Evolutionary conservation across 495 filamentous ascomycete genomes (phyloP).

Genomic region (Aspergillus kassunensis): DNA sequence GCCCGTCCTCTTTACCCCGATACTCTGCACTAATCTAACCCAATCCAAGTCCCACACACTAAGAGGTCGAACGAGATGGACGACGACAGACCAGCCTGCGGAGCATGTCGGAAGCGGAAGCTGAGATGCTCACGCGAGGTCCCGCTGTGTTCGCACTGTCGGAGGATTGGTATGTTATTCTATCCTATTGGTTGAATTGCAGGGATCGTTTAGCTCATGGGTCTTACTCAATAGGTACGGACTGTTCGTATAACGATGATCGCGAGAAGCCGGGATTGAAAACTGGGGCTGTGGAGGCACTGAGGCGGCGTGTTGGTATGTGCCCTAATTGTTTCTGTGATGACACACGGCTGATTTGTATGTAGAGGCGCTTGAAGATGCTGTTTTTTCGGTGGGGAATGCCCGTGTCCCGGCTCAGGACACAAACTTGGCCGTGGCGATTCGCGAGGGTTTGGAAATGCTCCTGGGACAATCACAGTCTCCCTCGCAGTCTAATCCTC

Average conservation of each 20-base stretch:
- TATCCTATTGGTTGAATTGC: no score
- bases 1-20: no score
- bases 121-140: neutral
- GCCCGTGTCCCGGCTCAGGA: neutral
- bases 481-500: neutral
- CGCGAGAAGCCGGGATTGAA: conserved; percentile 1
- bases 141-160: conserved; percentile 3
- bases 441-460: neutral
- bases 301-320: neutral
- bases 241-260: neutral
- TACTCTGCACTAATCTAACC: no score
- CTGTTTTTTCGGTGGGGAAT: neutral
- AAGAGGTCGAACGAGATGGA: no score
- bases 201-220: no score
- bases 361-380: conserved; percentile 3
- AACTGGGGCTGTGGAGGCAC: neutral
- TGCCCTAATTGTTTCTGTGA: neutral
- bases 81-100: conserved; percentile 3
- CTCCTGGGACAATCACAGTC: neutral
- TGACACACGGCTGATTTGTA: neutral
- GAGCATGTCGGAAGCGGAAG: conserved; percentile 3
- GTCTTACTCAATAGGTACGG: neutral
- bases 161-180: conserved; percentile 1
- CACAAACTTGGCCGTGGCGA: neutral
- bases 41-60: no score